Percentiles rank a stretch among this genome's conserved stretches.
phyloP scores from a whole-genome alignment of 148 eudicot genomes.

The Polygonum aviculare region DNA sequence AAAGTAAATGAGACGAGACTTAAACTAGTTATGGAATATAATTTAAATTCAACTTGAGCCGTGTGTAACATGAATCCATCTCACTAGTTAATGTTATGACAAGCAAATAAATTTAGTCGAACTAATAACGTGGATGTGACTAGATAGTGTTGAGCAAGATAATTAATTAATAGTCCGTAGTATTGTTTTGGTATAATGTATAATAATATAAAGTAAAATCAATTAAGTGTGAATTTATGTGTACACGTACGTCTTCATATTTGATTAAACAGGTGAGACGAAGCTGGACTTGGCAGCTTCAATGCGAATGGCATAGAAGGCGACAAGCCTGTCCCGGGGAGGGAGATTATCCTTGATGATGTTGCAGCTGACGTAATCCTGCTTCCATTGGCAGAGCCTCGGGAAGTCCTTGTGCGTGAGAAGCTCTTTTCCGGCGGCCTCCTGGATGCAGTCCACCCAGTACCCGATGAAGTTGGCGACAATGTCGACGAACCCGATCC shows the following conservation, averaged over 20 bases:
- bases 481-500: constrained; percentile 21
- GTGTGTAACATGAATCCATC: no score
- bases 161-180: no score
- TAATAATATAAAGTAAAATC: no score
- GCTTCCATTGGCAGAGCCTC: constrained; percentile 16
- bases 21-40: no score
- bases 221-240: no score
- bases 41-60: no score
- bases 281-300: constrained; percentile 14
- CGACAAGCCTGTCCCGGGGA: constrained; percentile 18
- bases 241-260: neutral
- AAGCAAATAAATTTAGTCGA: no score
- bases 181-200: no score
- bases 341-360: constrained; percentile 29
- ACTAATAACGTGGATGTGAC: no score
- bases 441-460: constrained; percentile 9
- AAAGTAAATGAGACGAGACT: no score
- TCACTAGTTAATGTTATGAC: no score
- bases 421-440: constrained; percentile 5
- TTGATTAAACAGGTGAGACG: neutral
- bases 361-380: constrained; percentile 16
- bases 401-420: constrained; percentile 23
- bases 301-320: neutral
- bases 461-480: constrained; percentile 8
- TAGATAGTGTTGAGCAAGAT: no score